Conservation (phyloP, 169 alveolate genomes). For the Plasmodium coatneyi region DNA sequence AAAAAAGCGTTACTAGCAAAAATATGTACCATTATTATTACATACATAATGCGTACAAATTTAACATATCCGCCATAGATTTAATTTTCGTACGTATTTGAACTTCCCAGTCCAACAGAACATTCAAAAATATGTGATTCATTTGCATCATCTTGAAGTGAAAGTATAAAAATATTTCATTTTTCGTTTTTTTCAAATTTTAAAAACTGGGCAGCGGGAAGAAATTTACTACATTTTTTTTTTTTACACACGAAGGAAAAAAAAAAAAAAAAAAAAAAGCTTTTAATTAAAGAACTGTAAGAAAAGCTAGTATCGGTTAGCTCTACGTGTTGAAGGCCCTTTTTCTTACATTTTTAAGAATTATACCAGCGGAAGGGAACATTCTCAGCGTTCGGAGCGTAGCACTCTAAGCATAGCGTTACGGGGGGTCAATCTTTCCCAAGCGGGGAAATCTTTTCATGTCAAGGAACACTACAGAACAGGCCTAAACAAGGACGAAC, state of each 20-base stretch:
- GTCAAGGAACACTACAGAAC: neutral
- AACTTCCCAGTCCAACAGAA: neutral
- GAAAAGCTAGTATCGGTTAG: neutral
- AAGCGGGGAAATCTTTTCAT: neutral
- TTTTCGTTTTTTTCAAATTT: slow-evolving; percentile 24
- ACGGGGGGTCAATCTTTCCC: neutral
- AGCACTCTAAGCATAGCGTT: neutral
- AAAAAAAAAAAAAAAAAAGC: slow-evolving; percentile 6
- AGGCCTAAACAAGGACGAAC: neutral
- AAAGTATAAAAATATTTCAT: neutral
- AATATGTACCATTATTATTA: neutral
- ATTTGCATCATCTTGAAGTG: neutral
- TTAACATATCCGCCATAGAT: neutral
- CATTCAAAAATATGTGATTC: neutral
- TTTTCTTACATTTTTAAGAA: slow-evolving; percentile 4
- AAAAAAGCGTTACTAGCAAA: neutral
- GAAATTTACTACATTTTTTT: neutral
- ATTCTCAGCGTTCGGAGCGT: neutral
- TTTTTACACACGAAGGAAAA: neutral
- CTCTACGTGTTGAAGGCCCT: neutral
- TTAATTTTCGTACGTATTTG: neutral
- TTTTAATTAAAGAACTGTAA: slow-evolving; percentile 14
- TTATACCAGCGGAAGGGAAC: neutral
- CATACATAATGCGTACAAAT: neutral
- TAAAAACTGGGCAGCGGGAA: neutral